These are phyloP conservation scores for Nemophila menziesii DNA, from an alignment of 257 asterid species.

Conservation along the genomic window DNA sequence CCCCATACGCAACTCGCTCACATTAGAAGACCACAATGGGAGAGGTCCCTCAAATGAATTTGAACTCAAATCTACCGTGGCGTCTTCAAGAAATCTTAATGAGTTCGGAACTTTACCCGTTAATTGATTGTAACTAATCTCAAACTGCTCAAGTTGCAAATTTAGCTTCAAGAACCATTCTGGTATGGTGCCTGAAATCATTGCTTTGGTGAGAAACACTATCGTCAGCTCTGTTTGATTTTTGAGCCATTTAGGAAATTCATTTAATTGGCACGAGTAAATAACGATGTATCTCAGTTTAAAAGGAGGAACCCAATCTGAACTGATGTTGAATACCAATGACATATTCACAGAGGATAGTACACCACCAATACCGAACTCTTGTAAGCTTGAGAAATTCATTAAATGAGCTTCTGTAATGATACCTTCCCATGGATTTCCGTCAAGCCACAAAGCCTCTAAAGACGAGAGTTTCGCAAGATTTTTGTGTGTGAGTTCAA, in stretches of 20 bases:
- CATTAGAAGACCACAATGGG: constrained; percentile 25
- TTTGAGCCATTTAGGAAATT: constrained; percentile 22
- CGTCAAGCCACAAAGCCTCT: constrained; percentile 9
- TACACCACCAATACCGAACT: constrained; percentile 14
- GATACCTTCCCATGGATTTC: constrained; percentile 24
- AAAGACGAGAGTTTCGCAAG: constrained; percentile 22
- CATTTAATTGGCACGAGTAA: constrained; percentile 21
- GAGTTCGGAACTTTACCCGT: constrained; percentile 18
- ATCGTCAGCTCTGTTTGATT: constrained; percentile 19
- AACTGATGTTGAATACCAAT: constrained; percentile 19
- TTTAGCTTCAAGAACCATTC: constrained; percentile 25
- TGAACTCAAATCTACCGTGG: constrained; percentile 18
- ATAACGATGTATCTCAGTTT: constrained; percentile 15
- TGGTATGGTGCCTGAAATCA: constrained; percentile 20
- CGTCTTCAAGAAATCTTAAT: neutral
- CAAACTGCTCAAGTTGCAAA: constrained; percentile 14
- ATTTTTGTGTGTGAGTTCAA: constrained; percentile 19
- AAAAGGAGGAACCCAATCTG: constrained; percentile 23
- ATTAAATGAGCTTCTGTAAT: constrained; percentile 24
- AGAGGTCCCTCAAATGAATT: constrained; percentile 21
- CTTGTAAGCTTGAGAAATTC: constrained; percentile 20
- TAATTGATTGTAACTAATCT: constrained; percentile 17
- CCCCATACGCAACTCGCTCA: constrained; percentile 18
- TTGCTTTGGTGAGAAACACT: constrained; percentile 12
- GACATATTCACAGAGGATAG: constrained; percentile 7